These are phyloP conservation scores for Monilinia fructicola DNA, from an alignment of 2,329 filamentous ascomycete genomes.

Conservation along the genomic window DNA sequence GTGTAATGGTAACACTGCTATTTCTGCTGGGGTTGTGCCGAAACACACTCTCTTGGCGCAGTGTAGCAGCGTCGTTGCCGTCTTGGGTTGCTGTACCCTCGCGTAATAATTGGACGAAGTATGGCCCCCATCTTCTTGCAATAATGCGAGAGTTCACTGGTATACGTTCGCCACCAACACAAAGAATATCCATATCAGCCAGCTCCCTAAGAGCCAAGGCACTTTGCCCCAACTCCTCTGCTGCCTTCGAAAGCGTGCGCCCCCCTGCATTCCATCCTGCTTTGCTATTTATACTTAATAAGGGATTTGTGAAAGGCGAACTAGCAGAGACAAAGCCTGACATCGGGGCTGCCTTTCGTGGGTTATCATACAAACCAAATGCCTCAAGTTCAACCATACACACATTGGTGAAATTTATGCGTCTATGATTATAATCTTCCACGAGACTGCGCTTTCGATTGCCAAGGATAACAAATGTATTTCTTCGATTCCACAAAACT, in stretches of 20 bases:
- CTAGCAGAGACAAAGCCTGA: constrained; percentile 85
- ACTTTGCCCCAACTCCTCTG: constrained; percentile 81
- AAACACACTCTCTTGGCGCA: constrained; percentile 60
- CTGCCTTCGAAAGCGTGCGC: constrained; percentile 70
- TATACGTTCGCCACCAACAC: constrained; percentile 85
- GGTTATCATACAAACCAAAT: constrained; percentile 96
- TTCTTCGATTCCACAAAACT: constrained; percentile 87
- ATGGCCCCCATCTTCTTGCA: constrained; percentile 87
- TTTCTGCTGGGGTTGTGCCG: constrained; percentile 64
- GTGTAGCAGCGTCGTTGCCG: constrained; percentile 71
- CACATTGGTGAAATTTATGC: constrained; percentile 95
- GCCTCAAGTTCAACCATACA: constrained; percentile 97
- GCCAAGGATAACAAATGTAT: constrained; percentile 92
- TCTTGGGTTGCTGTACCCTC: constrained; percentile 71
- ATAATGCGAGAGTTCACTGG: constrained; percentile 91
- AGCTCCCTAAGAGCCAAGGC: constrained; percentile 79
- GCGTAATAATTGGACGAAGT: constrained; percentile 87
- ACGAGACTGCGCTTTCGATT: constrained; percentile 91
- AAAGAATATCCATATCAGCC: constrained; percentile 94
- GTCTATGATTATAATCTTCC: constrained; percentile 96
- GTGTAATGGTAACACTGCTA: constrained; percentile 84
- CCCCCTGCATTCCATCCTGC: constrained; percentile 70
- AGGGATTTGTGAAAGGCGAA: constrained; percentile 60
- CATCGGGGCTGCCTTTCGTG: constrained; percentile 72
- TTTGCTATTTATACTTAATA: constrained; percentile 48